These are phyloP conservation scores for Triticum dicoccoides DNA, from an alignment of 176 grass and related monocot genomes.

Conservation along the genomic window DNA sequence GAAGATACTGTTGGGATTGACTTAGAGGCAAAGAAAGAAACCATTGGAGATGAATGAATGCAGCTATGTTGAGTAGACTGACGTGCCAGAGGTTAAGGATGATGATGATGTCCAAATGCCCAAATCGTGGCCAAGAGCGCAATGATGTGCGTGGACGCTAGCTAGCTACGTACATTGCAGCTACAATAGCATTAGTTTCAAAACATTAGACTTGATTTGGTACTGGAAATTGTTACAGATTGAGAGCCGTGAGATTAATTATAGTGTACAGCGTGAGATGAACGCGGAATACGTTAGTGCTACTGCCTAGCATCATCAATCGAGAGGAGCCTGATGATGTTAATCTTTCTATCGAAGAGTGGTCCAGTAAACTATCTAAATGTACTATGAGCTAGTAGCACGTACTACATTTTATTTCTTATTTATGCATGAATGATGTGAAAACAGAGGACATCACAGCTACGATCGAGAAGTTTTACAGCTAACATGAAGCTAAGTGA, in stretches of 20 bases:
- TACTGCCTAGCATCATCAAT: neutral
- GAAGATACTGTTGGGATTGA: neutral
- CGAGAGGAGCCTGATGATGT: neutral
- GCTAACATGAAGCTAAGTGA: neutral
- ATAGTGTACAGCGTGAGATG: neutral
- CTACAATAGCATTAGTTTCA: neutral
- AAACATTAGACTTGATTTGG: neutral
- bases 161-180: neutral
- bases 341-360: neutral
- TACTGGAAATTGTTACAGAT: neutral
- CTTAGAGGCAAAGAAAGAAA: constrained; percentile 29
- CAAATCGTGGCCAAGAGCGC: neutral
- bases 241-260: too few species aligned
- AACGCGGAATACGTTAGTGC: neutral
- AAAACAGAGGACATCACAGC: neutral
- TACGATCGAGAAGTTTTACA: constrained; percentile 24
- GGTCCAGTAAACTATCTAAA: neutral
- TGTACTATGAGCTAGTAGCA: too few species aligned
- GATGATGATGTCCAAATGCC: neutral
- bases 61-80: neutral
- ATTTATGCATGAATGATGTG: neutral
- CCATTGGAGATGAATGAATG: constrained; percentile 4
- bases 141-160: neutral
- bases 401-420: neutral
- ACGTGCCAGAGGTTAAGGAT: neutral